Percentiles rank a stretch among this genome's conserved stretches.
phyloP scores from a whole-genome alignment of 805 yeast genomes.

The Yarrowia osloensis region DNA sequence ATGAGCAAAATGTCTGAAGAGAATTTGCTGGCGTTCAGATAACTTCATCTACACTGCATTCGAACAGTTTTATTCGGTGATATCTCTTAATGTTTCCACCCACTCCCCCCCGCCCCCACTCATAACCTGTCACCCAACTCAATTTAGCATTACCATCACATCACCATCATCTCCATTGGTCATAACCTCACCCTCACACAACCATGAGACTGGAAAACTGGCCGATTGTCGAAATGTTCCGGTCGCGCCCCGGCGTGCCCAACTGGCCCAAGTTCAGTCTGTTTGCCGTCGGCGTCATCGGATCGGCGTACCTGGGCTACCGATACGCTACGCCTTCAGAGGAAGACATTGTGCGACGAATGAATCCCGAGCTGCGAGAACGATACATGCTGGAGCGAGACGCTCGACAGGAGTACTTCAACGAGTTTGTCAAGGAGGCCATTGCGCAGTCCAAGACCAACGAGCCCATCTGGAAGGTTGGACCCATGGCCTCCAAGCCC shows the following conservation, averaged over 20 bases:
- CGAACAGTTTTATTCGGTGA: no score
- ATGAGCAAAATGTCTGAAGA: not conserved
- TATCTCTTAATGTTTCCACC: no score
- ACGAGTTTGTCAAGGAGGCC: conserved; percentile 29
- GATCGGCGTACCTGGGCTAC: conserved; percentile 19
- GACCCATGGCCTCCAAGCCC: conserved; percentile 25
- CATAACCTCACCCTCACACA: conserved; percentile 8
- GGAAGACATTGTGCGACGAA: conserved; percentile 25
- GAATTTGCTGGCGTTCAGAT: no score
- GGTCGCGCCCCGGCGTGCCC: conserved; percentile 31
- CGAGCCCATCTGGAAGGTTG: conserved; percentile 29
- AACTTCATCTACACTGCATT: no score
- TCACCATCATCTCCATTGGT: conserved; percentile 14
- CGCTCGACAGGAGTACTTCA: conserved; percentile 25
- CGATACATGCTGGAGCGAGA: conserved; percentile 29
- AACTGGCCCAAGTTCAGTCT: conserved; percentile 30
- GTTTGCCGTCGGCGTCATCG: conserved; percentile 19
- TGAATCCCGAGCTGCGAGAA: conserved; percentile 22
- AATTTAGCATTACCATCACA: not conserved
- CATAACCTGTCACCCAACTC: not conserved
- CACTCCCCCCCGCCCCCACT: not conserved
- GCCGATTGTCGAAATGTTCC: conserved; percentile 24
- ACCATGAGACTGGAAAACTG: conserved; percentile 14
- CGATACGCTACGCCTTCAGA: conserved; percentile 19
- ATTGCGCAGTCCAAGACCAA: conserved; percentile 23